These are phyloP conservation scores for Liriodendron chinense DNA, from an alignment of 164 flowering plant genomes.

Conservation along the genomic window DNA sequence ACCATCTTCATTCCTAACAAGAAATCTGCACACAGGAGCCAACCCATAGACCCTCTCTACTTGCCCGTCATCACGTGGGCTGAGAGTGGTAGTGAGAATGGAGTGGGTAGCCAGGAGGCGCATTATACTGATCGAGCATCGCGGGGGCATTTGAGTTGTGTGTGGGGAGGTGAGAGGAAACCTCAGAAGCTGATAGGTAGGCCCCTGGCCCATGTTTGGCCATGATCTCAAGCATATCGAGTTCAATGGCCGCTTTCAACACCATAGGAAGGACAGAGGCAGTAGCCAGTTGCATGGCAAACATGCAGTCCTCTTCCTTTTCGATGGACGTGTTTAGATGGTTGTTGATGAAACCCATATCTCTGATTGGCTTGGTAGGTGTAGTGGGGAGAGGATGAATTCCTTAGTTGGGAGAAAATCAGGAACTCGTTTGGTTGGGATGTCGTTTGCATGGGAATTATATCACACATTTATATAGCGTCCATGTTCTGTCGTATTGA, in stretches of 20 bases:
- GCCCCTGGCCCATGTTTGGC: slow-evolving; percentile 54
- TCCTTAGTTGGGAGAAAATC: too few species aligned
- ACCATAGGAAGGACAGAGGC: slow-evolving; percentile 74
- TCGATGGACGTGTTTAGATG: slow-evolving; percentile 18
- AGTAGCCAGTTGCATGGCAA: slow-evolving; percentile 63
- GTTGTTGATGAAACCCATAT: neutral
- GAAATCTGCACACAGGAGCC: slow-evolving; percentile 67
- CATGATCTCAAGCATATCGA: slow-evolving; percentile 68
- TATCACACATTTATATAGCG: too few species aligned
- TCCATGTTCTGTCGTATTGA: too few species aligned
- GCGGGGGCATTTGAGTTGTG: slow-evolving; percentile 56
- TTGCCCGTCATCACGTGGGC: slow-evolving; percentile 34
- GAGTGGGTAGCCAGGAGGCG: slow-evolving; percentile 67
- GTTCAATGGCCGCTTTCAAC: slow-evolving; percentile 64
- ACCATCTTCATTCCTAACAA: slow-evolving; percentile 68
- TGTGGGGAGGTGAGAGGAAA: slow-evolving; percentile 61
- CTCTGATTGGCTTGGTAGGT: neutral
- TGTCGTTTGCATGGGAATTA: too few species aligned
- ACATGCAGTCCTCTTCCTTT: slow-evolving; percentile 48
- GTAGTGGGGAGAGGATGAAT: too few species aligned
- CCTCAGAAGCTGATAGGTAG: slow-evolving; percentile 43
- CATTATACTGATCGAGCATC: slow-evolving; percentile 75
- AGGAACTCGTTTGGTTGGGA: too few species aligned
- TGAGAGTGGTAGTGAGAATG: slow-evolving; percentile 44
- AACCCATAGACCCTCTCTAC: slow-evolving; percentile 68